These are phyloP conservation scores for Scheffersomyces illinoinensis DNA, from an alignment of 1,139 yeast genomes.

Conservation along the genomic window DNA sequence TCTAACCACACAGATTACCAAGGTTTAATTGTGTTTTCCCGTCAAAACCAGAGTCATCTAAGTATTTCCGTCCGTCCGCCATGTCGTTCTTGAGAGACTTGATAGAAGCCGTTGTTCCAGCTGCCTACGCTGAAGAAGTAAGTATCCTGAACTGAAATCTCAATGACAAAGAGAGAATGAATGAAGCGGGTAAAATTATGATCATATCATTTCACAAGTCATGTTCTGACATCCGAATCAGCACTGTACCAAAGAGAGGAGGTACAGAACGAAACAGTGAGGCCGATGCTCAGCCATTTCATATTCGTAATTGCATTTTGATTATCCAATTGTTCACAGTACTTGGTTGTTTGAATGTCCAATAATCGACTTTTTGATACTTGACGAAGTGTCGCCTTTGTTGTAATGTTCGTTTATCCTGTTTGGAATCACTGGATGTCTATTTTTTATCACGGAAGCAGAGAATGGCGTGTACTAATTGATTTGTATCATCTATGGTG, in stretches of 20 bases:
- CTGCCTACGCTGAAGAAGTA: conserved; percentile 86
- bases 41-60: background rate
- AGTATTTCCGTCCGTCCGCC: conserved; percentile 6
- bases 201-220: too few species aligned
- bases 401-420: too few species aligned
- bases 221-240: too few species aligned
- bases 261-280: too few species aligned
- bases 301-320: too few species aligned
- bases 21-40: background rate
- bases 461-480: background rate
- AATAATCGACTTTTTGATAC: too few species aligned
- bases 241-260: too few species aligned
- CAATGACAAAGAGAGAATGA: background rate
- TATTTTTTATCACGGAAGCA: background rate
- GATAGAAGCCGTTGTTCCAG: conserved; percentile 79
- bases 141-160: conserved; percentile 18
- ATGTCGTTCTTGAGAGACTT: conserved; percentile 72
- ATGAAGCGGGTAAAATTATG: background rate
- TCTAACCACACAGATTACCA: background rate
- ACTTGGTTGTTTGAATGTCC: too few species aligned
- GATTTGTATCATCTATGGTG: background rate
- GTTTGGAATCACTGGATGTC: too few species aligned
- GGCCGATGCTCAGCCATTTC: too few species aligned
- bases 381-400: too few species aligned
- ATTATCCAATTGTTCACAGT: too few species aligned